Evolutionary conservation across 2,329 filamentous ascomycete species (phyloP).

Genomic region (Aspergillus japonicus): DNA sequence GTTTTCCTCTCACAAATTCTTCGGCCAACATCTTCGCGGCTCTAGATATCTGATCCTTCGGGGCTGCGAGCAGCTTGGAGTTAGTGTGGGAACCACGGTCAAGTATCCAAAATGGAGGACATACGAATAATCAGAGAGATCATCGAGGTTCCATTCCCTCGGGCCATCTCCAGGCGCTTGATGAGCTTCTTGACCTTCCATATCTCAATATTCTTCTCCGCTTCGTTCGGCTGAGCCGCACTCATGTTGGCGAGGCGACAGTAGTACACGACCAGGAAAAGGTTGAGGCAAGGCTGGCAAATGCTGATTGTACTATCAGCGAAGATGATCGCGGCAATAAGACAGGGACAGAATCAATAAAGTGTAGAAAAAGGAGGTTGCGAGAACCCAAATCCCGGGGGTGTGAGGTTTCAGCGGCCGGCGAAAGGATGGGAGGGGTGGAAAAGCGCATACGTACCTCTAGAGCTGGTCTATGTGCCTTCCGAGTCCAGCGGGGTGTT

Average conservation of each 20-base stretch:
- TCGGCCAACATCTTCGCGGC: slow-evolving; percentile 99
- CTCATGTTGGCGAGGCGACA: slow-evolving; percentile 67
- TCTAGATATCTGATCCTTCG: slow-evolving; percentile 96
- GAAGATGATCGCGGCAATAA: neutral
- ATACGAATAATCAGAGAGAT: slow-evolving; percentile 98
- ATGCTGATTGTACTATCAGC: slow-evolving; percentile 16
- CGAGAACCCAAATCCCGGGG: neutral
- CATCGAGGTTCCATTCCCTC: slow-evolving; percentile 99
- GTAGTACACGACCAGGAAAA: slow-evolving; percentile 24
- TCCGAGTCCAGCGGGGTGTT: slow-evolving; percentile 31
- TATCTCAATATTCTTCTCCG: slow-evolving; percentile 93
- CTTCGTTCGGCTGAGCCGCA: slow-evolving; percentile 77
- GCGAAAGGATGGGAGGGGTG: neutral
- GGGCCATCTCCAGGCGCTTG: slow-evolving; percentile 93
- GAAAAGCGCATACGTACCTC: slow-evolving; percentile 20
- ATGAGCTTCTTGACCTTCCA: slow-evolving; percentile 99
- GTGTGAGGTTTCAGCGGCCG: neutral
- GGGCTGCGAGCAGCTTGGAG: slow-evolving; percentile 56
- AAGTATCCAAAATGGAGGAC: slow-evolving; percentile 36
- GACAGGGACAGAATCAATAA: neutral
- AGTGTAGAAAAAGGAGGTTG: neutral
- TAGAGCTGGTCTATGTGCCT: slow-evolving; percentile 22
- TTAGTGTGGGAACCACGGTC: slow-evolving; percentile 18
- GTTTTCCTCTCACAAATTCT: slow-evolving; percentile 74
- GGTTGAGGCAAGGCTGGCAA: slow-evolving; percentile 19